Conservation (phyloP, 768 basidiomycete species). For the Leccinum barrowsii region DNA sequence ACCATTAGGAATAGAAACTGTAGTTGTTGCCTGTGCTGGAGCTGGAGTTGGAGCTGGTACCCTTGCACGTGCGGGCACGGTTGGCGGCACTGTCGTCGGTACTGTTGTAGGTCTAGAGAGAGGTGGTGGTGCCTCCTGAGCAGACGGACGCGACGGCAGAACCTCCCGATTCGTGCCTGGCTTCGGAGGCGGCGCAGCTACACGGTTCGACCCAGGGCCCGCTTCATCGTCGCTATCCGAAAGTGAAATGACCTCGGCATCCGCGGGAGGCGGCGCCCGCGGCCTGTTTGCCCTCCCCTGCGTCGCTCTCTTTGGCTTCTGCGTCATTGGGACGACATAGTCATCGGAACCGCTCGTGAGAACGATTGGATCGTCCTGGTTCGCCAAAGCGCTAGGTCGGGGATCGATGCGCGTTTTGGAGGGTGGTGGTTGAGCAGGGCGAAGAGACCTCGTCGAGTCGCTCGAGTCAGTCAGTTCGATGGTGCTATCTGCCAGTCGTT, state of each 20-base stretch:
- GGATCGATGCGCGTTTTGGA: not conserved
- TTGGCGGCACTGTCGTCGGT: not conserved
- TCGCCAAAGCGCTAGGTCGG: not conserved
- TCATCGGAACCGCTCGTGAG: slow-evolving; percentile 26
- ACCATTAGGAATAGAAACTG: not conserved
- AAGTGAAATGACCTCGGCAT: slow-evolving; percentile 29
- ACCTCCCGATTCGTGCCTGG: not conserved
- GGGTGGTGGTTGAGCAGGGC: slow-evolving; percentile 3
- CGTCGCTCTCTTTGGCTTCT: not conserved
- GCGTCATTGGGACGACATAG: not conserved
- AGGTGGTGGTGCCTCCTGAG: not conserved
- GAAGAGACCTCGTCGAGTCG: slow-evolving; percentile 7
- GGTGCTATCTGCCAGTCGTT: not conserved
- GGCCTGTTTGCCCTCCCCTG: slow-evolving; percentile 1
- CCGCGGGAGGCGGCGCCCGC: slow-evolving; percentile 3
- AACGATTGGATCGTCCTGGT: slow-evolving; percentile 19
- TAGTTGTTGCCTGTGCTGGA: not conserved
- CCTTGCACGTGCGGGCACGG: not conserved
- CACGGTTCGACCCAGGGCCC: not conserved
- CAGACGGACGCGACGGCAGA: not conserved
- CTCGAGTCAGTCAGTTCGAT: slow-evolving; percentile 27
- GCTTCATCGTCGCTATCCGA: slow-evolving; percentile 24
- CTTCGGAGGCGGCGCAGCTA: not conserved
- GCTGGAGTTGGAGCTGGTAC: not conserved
- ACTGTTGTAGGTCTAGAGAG: not conserved